Base-by-base conservation (phyloP, 2,329 filamentous ascomycete species). In the Fusarium denticulatum region DNA sequence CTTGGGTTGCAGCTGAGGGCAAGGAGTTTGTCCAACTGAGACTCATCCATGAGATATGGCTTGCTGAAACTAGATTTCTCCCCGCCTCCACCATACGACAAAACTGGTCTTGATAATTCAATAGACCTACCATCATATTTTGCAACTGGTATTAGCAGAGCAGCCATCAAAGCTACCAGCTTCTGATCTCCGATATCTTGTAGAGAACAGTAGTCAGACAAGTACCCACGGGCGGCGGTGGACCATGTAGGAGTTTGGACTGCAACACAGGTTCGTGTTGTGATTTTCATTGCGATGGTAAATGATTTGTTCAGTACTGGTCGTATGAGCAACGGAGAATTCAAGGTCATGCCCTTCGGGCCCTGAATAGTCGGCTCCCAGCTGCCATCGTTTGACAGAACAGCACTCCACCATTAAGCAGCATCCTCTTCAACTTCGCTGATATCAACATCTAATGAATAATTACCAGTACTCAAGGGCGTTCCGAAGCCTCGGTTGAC, bases 261-360 rank as follows among this genome's bases (percentile, higher is more conserved):
- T 45, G 4, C 2, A 43, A 1, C 16, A 20, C 16, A 7, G n/a
- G 22, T 32, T 42, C 22, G 1, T 12, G 2, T 26, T 11, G 6
- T 34, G 7, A 16, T 9, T 22, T 22, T 34, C 18, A 14, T 3
- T 12, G 7, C 13, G 9, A 45, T 22, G 20, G 9, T 22, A 1
- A 26, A 34, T 45, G 13, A 18, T 16, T 6, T 14, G 1, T 49
- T 3, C 14, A 3, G 24, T 13, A 16, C 18, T 46, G 7, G 6
- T 14, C 4, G 7, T 5, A 5, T 34, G 9, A 24, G 15, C 13
- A 2, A n/a, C 13, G 5, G 30, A n/a, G 3, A 37, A 22, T n/a
- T 15, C 14, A 28, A 9, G 8, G 5, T 10, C 20, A 28, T 58
- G 4, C n/a, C 6, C 16, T 36, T 20, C 6, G 5, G 9, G 20